Conservation (phyloP, 1,284 basidiomycete species). For the Volvariella surrecta region DNA sequence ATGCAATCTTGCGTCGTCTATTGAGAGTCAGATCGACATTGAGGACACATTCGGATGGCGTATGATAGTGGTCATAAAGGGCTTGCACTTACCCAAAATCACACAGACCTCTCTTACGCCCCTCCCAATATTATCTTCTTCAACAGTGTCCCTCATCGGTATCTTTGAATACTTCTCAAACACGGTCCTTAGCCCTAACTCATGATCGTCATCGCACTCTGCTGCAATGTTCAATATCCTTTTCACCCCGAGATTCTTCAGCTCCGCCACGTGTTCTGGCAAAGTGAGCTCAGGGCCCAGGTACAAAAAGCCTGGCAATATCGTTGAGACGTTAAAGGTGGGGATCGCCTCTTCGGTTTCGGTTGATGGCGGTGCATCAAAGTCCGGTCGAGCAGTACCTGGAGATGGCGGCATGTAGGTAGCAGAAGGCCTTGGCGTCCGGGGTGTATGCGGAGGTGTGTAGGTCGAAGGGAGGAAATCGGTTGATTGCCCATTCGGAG, state of each 20-base stretch:
- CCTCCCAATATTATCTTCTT: constrained; percentile 83
- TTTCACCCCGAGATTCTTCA: constrained; percentile 73
- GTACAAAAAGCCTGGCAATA: constrained; percentile 85
- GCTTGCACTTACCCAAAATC: constrained; percentile 61
- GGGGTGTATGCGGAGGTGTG: constrained; percentile 49
- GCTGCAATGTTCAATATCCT: constrained; percentile 87
- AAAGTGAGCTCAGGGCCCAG: constrained; percentile 84
- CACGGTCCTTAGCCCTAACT: constrained; percentile 49
- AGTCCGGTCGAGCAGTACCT: constrained; percentile 44
- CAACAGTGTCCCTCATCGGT: constrained; percentile 91
- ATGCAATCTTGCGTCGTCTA: constrained; percentile 87
- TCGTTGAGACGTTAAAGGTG: constrained; percentile 74
- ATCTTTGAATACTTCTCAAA: constrained; percentile 84
- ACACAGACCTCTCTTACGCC: constrained; percentile 82
- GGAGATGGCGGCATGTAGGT: constrained; percentile 34
- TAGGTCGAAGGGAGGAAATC: constrained; percentile 33
- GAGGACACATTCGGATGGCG: no score
- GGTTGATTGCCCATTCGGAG: constrained; percentile 16
- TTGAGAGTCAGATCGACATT: constrained; percentile 2
- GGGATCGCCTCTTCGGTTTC: constrained; percentile 51
- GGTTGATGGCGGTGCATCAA: constrained; percentile 43
- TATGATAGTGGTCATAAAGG: neutral
- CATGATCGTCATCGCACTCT: constrained; percentile 83
- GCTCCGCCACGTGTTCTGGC: constrained; percentile 64
- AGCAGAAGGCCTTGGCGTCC: constrained; percentile 29